Conservation (phyloP, 805 yeast genomes). For the Zygosaccharomyces gambellarensis region DNA sequence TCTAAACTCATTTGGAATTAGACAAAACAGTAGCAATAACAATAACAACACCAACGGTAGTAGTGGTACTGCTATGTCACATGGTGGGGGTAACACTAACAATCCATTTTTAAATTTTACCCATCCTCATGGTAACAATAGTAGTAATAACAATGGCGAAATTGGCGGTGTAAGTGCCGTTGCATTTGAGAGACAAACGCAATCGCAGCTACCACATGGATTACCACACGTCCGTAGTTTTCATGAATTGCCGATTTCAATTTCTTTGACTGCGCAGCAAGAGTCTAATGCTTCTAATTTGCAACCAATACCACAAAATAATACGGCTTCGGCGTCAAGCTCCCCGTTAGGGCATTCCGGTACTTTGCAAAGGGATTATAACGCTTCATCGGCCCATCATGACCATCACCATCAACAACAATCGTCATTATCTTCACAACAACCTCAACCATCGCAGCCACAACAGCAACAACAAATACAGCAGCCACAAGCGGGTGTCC, state of each 20-base stretch:
- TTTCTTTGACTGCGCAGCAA: constrained; percentile 16
- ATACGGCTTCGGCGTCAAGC: constrained; percentile 11
- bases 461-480: constrained; percentile 4
- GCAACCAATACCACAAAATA: constrained; percentile 7
- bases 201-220: constrained; percentile 5
- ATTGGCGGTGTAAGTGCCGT: background rate
- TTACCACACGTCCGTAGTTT: constrained; percentile 8
- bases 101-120: constrained; percentile 3
- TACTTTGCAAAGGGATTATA: constrained; percentile 8
- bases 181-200: background rate
- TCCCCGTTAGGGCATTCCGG: constrained; percentile 11
- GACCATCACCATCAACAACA: background rate
- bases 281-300: constrained; percentile 4
- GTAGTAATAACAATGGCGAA: background rate
- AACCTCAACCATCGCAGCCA: background rate
- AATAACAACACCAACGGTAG: constrained; percentile 1
- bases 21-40: constrained; percentile 15
- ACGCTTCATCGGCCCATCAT: constrained; percentile 1
- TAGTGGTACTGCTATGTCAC: constrained; percentile 2
- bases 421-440: background rate
- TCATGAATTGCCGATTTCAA: constrained; percentile 19
- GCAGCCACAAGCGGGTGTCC: constrained; percentile 1
- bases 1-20: constrained; percentile 30
- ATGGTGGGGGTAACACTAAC: constrained; percentile 2
- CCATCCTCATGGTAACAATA: background rate